A percentile compares a stretch with the other conserved stretches of the same genome.
Conservation (phyloP, 176 grass and related monocot genomes). For the Aegilops speltoides region DNA sequence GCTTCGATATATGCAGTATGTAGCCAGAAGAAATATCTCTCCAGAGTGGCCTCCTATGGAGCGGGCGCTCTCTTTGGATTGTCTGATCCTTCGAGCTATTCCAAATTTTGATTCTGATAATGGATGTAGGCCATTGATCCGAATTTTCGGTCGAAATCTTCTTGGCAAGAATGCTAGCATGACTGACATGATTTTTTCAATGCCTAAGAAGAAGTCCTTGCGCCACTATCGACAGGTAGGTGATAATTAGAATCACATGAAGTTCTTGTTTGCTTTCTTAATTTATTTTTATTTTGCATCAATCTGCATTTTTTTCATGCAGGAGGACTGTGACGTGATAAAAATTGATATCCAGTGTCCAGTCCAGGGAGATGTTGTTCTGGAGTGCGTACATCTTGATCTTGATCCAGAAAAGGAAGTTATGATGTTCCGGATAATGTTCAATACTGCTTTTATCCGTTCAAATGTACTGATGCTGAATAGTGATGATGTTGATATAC, state of each 20-base stretch:
- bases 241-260: slow-evolving; percentile 14
- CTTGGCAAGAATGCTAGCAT: slow-evolving; percentile 54
- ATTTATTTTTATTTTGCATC: background rate
- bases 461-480: slow-evolving; percentile 97
- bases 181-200: slow-evolving; percentile 73
- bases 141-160: slow-evolving; percentile 85
- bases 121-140: slow-evolving; percentile 87
- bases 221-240: slow-evolving; percentile 83
- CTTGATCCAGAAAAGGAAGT: slow-evolving; percentile 93
- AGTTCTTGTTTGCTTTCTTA: slow-evolving; percentile 36
- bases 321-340: slow-evolving; percentile 94
- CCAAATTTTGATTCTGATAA: slow-evolving; percentile 88
- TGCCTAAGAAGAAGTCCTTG: slow-evolving; percentile 91
- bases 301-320: slow-evolving; percentile 29
- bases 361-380: slow-evolving; percentile 95
- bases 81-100: slow-evolving; percentile 92
- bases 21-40: slow-evolving; percentile 91
- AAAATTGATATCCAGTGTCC: slow-evolving; percentile 99
- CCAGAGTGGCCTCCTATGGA: slow-evolving; percentile 89
- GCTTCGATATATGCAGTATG: slow-evolving; percentile 90
- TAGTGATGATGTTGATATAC: slow-evolving; percentile 82
- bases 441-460: slow-evolving; percentile 95
- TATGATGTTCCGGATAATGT: slow-evolving; percentile 99
- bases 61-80: slow-evolving; percentile 89
- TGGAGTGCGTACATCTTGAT: slow-evolving; percentile 98